Conservation (phyloP, 257 asterid genomes). For the Gentiana dahurica region DNA sequence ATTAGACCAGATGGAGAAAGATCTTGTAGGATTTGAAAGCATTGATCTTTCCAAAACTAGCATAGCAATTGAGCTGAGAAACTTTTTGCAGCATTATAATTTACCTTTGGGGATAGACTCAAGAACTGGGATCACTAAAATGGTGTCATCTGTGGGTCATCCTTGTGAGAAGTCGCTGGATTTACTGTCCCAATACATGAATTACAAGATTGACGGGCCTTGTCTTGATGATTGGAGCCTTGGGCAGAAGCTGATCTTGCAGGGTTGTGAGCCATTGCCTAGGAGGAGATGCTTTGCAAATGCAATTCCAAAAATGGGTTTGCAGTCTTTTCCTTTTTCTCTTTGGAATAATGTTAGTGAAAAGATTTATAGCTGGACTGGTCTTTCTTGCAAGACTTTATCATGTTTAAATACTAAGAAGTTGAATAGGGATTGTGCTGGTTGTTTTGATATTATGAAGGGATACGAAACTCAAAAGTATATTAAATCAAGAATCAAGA, state of each 20-base stretch:
- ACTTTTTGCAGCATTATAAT: constrained; percentile 43
- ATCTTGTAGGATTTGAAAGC: constrained; percentile 75
- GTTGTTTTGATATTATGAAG: constrained; percentile 46
- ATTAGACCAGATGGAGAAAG: constrained; percentile 76
- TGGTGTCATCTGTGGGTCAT: constrained; percentile 50
- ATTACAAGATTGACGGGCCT: constrained; percentile 22
- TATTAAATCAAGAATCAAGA: constrained; percentile 48
- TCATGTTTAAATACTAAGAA: constrained; percentile 51
- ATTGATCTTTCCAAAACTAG: constrained; percentile 69
- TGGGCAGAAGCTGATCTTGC: constrained; percentile 33
- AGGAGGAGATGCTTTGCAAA: constrained; percentile 39
- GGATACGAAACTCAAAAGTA: constrained; percentile 46
- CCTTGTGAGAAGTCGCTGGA: constrained; percentile 39
- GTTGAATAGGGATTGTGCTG: constrained; percentile 64
- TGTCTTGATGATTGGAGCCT: constrained; percentile 44
- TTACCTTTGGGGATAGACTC: constrained; percentile 84
- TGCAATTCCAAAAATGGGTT: constrained; percentile 24
- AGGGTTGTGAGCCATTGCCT: constrained; percentile 42
- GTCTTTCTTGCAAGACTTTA: constrained; percentile 32
- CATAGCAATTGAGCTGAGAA: constrained; percentile 28
- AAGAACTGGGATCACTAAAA: constrained; percentile 88
- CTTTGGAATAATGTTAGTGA: constrained; percentile 38
- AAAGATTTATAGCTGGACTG: constrained; percentile 31
- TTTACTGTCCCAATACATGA: constrained; percentile 32
- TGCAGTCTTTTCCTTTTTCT: constrained; percentile 28